Evolutionary conservation across 805 yeast genomes (phyloP).

Genomic region (Wickerhamomyces ciferrii): DNA sequence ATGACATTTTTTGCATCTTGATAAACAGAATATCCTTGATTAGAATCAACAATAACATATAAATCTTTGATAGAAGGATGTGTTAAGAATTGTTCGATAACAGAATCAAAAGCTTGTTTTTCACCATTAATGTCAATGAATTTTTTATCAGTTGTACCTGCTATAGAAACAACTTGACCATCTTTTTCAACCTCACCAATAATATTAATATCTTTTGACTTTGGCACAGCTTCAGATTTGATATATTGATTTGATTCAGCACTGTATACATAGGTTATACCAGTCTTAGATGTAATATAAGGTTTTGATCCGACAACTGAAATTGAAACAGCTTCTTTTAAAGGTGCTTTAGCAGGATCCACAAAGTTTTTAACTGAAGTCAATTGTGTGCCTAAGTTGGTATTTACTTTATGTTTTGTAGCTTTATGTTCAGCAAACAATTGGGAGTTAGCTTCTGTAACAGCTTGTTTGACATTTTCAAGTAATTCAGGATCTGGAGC

Average conservation of each 20-base stretch:
- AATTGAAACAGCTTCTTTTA: conserved; percentile 4
- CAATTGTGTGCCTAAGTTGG: background rate
- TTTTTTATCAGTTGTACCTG: conserved; percentile 2
- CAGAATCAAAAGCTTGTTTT: conserved; percentile 19
- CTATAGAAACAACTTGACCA: background rate
- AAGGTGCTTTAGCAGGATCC: conserved; percentile 12
- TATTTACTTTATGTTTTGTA: conserved; percentile 16
- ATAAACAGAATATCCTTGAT: background rate
- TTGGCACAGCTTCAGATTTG: conserved; percentile 9
- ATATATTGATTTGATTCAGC: conserved; percentile 1
- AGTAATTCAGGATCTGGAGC: conserved; percentile 3
- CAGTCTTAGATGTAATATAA: conserved; percentile 4
- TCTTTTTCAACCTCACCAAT: conserved; percentile 1
- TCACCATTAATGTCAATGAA: conserved; percentile 19
- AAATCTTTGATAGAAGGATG: conserved; percentile 3
- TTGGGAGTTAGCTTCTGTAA: conserved; percentile 7
- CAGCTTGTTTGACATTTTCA: conserved; percentile 1
- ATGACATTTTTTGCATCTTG: conserved; percentile 16
- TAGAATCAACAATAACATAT: background rate
- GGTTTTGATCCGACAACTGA: background rate
- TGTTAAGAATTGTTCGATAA: conserved; percentile 6
- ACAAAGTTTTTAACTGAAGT: conserved; percentile 2
- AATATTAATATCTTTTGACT: conserved; percentile 8
- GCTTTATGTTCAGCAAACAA: conserved; percentile 17
- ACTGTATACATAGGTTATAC: conserved; percentile 10